These are phyloP conservation scores for Populus euphratica DNA, from an alignment of 345 rosid genomes.

Conservation along the genomic window DNA sequence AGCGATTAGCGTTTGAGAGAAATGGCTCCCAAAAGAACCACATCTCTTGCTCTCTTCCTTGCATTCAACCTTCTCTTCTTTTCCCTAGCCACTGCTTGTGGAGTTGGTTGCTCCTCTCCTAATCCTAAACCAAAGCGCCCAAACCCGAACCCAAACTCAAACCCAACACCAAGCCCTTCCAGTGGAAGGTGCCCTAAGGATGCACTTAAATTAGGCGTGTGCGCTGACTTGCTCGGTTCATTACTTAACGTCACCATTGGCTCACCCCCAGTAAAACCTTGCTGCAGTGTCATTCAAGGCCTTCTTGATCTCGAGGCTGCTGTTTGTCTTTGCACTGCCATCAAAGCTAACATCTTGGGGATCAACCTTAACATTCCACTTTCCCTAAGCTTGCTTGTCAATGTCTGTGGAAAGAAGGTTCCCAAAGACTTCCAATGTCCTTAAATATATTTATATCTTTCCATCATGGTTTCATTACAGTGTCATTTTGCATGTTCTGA, in stretches of 20 bases:
- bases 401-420: conserved; percentile 40
- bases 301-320: conserved; percentile 56
- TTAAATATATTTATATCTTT: background rate
- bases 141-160: conserved; percentile 26
- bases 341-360: conserved; percentile 49
- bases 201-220: conserved; percentile 48
- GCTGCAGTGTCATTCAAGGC: conserved; percentile 46
- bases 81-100: conserved; percentile 39
- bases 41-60: conserved; percentile 46
- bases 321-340: conserved; percentile 53
- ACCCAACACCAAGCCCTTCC: conserved; percentile 26
- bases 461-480: background rate
- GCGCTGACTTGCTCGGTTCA: conserved; percentile 47
- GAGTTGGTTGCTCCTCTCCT: conserved; percentile 41
- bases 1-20: background rate
- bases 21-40: conserved; percentile 47
- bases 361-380: conserved; percentile 49
- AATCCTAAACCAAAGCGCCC: conserved; percentile 42
- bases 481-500: background rate
- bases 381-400: conserved; percentile 48
- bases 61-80: conserved; percentile 49
- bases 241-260: conserved; percentile 48
- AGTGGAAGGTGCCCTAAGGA: conserved; percentile 42
- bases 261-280: conserved; percentile 43
- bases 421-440: conserved; percentile 45